Conservation (phyloP, 768 basidiomycete genomes). For the Tricholoma saponaceum region DNA sequence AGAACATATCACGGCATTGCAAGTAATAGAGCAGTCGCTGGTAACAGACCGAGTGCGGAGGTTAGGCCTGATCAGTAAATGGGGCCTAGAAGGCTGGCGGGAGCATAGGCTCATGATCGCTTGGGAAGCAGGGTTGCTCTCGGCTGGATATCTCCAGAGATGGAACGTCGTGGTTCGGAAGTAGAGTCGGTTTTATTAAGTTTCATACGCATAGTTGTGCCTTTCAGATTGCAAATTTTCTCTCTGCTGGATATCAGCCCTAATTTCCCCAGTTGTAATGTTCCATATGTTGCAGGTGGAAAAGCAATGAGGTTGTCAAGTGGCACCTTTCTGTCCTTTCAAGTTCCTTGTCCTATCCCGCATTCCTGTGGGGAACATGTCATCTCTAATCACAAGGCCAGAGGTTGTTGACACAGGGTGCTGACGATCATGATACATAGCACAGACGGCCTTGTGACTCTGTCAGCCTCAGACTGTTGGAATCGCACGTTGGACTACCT, state of each 20-base stretch:
- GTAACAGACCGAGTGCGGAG: conserved; percentile 23
- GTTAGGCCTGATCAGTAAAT: conserved; percentile 23
- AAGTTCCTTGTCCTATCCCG: too few species aligned
- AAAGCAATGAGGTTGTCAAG: too few species aligned
- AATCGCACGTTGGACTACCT: too few species aligned
- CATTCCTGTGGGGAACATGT: too few species aligned
- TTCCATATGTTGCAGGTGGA: too few species aligned
- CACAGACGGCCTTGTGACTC: too few species aligned
- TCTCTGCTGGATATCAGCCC: neutral
- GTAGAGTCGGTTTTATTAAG: conserved; percentile 1
- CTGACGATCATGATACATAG: too few species aligned
- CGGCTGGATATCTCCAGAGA: conserved; percentile 37
- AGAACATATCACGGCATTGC: conserved; percentile 24
- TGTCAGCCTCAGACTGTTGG: too few species aligned
- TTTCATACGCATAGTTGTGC: neutral
- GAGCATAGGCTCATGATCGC: conserved; percentile 41
- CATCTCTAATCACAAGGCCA: too few species aligned
- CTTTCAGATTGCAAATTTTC: neutral
- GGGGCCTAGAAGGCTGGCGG: conserved; percentile 37
- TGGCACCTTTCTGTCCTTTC: too few species aligned
- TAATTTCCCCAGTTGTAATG: too few species aligned
- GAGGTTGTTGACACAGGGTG: too few species aligned
- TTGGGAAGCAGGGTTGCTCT: conserved; percentile 51
- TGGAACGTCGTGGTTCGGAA: conserved; percentile 40
- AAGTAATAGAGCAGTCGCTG: conserved; percentile 20